phyloP scores from a whole-genome alignment of 75 land plant species.

The Selaginella tamariscina region DNA sequence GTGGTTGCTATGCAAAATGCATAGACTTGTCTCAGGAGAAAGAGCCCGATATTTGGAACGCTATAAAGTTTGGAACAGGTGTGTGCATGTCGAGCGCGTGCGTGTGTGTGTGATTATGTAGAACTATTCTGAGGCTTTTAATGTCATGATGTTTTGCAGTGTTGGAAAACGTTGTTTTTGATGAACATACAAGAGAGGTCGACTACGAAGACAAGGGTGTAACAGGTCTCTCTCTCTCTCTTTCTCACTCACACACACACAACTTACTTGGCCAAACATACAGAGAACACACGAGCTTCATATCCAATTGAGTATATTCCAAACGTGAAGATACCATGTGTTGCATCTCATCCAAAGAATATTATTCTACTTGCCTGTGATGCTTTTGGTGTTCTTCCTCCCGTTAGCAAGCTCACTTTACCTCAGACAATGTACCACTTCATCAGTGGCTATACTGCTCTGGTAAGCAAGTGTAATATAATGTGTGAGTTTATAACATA shows the following conservation, averaged over 20 bases:
- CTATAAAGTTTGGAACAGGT: constrained; percentile 97
- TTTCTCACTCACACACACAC: too few relatives aligned
- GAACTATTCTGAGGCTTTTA: background rate
- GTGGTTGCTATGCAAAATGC: constrained; percentile 98
- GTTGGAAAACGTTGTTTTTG: constrained; percentile 88
- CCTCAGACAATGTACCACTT: constrained; percentile 38
- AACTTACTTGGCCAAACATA: background rate
- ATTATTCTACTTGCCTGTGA: constrained; percentile 30
- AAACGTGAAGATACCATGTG: constrained; percentile 33
- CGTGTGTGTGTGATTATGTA: background rate
- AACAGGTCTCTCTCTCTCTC: constrained; percentile 57
- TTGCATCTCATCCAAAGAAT: constrained; percentile 35
- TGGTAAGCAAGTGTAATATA: constrained; percentile 19
- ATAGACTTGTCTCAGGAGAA: constrained; percentile 74
- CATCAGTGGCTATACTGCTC: constrained; percentile 37
- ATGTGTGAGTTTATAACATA: background rate
- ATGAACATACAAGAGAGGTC: constrained; percentile 78
- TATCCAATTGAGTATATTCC: constrained; percentile 33
- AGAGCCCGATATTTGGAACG: constrained; percentile 95
- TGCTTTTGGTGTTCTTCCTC: constrained; percentile 36
- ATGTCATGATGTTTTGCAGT: constrained; percentile 31
- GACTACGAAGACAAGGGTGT: constrained; percentile 76
- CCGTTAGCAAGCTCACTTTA: constrained; percentile 32
- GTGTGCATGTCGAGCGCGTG: background rate
- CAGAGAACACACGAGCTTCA: constrained; percentile 33